Base-by-base conservation (phyloP, 2,329 filamentous ascomycete genomes). In the Aspergillus aculeatinus region DNA sequence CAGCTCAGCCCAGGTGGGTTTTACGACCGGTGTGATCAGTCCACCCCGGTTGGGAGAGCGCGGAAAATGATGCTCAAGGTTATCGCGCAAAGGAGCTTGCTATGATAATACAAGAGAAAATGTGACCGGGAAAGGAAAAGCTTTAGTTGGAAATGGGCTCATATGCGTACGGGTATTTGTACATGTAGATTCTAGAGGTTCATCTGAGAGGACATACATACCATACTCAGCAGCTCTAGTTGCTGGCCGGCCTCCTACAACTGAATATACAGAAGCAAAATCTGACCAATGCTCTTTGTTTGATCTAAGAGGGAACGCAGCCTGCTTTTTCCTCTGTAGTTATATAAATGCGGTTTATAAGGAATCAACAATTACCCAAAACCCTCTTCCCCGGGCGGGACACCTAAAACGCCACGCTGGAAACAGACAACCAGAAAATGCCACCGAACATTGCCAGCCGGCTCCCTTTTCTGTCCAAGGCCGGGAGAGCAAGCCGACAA, bases 21-120 rank as follows among this genome's bases (percentile, higher is more conserved):
- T 9, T 19, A 29, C 7, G 16, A 19, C 14, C 5, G 5, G 39
- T 44, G 39, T 44, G 16, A 44, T 44, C 39, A 16, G 3, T 19
- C 39, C 14, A n/a, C 16, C 7, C 39, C 39, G 2, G 70, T 69
- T 63, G 83, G 77, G 14, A 73, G 81, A 35, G 33, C 33, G 1
- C 67, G 85, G 39, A 79, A 78, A 19, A 80, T 85, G 71, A 74
- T 78, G 67, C 87, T 87, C 68, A 77, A 73, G 25, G 78, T 82
- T 60, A 77, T 87, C 57, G 79, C 68, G 7, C 70, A 78, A 66
- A 70, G 70, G 51, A 68, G 56, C 10, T 59, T 78, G 51, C 54
- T 61, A 54, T 70, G 69, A 19, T 42, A 29, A 29, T 10, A 12
- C n/a, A 21, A 16, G 9, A 25, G n/a, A 50, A 7, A 12, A 31